These are phyloP conservation scores for Spinacia oleracea DNA, from an alignment of 179 eudicot genomes.

Conservation along the genomic window DNA sequence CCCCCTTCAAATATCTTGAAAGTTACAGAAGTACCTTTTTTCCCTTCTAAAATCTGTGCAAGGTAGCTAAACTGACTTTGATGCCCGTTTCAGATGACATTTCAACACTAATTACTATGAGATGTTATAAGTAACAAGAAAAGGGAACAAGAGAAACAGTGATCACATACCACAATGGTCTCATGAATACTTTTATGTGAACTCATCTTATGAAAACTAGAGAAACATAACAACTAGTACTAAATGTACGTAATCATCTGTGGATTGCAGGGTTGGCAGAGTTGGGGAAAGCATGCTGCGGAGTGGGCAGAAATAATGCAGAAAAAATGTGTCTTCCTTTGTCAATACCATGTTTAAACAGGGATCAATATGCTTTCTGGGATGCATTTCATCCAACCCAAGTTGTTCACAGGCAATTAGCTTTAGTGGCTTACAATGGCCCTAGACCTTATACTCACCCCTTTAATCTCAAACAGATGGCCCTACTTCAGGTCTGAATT, in stretches of 20 bases:
- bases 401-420: conserved; percentile 55
- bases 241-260: background rate
- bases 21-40: no score
- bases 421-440: conserved; percentile 61
- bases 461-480: conserved; percentile 30
- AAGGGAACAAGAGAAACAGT: no score
- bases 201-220: background rate
- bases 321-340: conserved; percentile 71
- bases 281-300: conserved; percentile 68
- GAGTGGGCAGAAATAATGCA: conserved; percentile 63
- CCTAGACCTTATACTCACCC: conserved; percentile 37
- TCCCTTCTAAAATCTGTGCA: no score
- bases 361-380: conserved; percentile 70
- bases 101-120: no score
- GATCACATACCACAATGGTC: no score
- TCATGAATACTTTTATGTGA: no score
- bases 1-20: no score
- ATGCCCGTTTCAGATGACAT: no score
- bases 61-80: no score
- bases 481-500: conserved; percentile 4
- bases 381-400: conserved; percentile 86
- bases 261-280: conserved; percentile 56
- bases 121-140: no score
- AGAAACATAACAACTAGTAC: no score
- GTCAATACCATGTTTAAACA: conserved; percentile 56